phyloP scores from a whole-genome alignment of 2,329 filamentous ascomycete species.

The Thelonectria rubi region DNA sequence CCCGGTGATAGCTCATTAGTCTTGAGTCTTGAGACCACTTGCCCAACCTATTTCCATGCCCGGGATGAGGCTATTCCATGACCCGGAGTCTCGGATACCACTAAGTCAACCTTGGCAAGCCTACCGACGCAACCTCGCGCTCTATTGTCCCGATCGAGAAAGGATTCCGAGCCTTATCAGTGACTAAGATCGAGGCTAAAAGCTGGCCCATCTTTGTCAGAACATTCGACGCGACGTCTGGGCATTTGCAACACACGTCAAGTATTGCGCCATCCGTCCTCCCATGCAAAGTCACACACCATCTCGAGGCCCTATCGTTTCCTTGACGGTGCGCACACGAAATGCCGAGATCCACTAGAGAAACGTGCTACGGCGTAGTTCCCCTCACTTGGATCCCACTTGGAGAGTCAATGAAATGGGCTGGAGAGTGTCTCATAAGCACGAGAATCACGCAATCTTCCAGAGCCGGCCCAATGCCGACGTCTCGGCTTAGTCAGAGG shows the following conservation, averaged over 20 bases:
- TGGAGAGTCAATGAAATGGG: conserved; percentile 8
- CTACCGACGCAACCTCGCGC: not conserved
- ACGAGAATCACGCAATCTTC: conserved; percentile 37
- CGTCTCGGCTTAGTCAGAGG: not conserved
- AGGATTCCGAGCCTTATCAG: conserved; percentile 1
- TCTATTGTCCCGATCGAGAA: not conserved
- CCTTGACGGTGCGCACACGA: not conserved
- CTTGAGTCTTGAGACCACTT: not conserved
- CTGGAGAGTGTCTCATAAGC: conserved; percentile 26
- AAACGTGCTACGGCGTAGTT: not conserved
- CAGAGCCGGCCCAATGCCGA: conserved; percentile 6
- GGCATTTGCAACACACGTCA: conserved; percentile 32
- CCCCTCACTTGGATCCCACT: conserved; percentile 25
- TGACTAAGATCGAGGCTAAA: not conserved
- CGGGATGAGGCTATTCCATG: not conserved
- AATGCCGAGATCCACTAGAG: conserved; percentile 19
- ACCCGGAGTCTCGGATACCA: not conserved
- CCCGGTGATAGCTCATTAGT: too few species aligned
- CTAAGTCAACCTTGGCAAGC: not conserved
- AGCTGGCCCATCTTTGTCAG: conserved; percentile 9
- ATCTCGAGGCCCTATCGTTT: conserved; percentile 3
- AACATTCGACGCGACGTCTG: conserved; percentile 1
- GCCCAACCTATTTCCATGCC: not conserved
- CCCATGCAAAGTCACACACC: not conserved
- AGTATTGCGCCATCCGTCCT: conserved; percentile 34